These are phyloP conservation scores for Apiotrichum gamsii DNA, from an alignment of 1,284 basidiomycete genomes.

Conservation along the genomic window DNA sequence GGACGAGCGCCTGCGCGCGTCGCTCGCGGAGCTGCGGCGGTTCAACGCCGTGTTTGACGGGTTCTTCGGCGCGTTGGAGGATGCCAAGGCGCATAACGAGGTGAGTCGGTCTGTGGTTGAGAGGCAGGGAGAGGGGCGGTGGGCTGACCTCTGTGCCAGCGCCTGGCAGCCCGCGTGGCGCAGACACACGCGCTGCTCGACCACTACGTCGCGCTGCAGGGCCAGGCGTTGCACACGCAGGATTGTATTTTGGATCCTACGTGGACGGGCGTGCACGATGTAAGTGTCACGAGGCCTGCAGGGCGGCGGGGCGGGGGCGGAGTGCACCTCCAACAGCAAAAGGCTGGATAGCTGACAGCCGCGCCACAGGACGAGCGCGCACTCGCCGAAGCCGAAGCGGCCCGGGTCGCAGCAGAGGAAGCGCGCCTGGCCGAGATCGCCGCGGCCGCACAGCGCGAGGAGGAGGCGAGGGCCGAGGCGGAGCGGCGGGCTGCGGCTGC, in stretches of 20 bases:
- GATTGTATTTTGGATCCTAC: slow-evolving; percentile 33
- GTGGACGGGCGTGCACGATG: slow-evolving; percentile 43
- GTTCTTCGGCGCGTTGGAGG: slow-evolving; percentile 37
- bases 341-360: no score
- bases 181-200: slow-evolving; percentile 41
- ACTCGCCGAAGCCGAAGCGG: slow-evolving; percentile 19
- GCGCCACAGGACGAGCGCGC: slow-evolving; percentile 30
- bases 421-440: not conserved
- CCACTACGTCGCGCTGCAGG: slow-evolving; percentile 40
- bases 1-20: slow-evolving; percentile 28
- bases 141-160: slow-evolving; percentile 17
- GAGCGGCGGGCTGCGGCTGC: slow-evolving; percentile 13
- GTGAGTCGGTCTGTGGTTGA: slow-evolving; percentile 21
- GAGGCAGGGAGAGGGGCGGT: not conserved
- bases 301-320: no score
- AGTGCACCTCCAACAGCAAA: no score
- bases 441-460: no score
- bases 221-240: slow-evolving; percentile 44
- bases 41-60: slow-evolving; percentile 46
- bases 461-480: slow-evolving; percentile 11
- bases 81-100: slow-evolving; percentile 40
- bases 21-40: slow-evolving; percentile 39
- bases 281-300: slow-evolving; percentile 27
- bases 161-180: slow-evolving; percentile 37
- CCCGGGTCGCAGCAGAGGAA: not conserved